These are phyloP conservation scores for Hypsizygus marmoreus DNA, from an alignment of 768 basidiomycete species.

Conservation along the genomic window DNA sequence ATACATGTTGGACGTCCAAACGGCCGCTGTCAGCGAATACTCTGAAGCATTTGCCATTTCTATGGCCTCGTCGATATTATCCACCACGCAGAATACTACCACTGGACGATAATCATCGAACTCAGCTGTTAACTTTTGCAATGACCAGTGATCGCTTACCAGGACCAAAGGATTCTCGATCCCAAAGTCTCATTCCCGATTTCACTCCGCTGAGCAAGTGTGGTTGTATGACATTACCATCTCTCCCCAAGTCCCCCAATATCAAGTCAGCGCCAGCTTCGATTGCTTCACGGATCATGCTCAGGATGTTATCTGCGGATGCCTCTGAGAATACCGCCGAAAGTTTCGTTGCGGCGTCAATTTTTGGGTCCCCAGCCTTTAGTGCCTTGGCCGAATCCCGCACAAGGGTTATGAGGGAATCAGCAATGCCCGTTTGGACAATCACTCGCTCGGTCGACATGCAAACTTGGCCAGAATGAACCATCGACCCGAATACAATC, in stretches of 20 bases:
- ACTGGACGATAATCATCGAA: too few species aligned
- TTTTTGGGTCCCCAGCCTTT: slow-evolving; percentile 39
- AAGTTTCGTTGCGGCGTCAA: slow-evolving; percentile 30
- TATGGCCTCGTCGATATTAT: slow-evolving; percentile 55
- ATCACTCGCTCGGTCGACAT: slow-evolving; percentile 64
- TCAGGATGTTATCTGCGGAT: slow-evolving; percentile 47
- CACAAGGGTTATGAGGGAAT: slow-evolving; percentile 36
- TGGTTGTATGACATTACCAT: slow-evolving; percentile 49
- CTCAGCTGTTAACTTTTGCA: neutral
- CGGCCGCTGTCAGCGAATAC: slow-evolving; percentile 50
- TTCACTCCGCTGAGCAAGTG: slow-evolving; percentile 51
- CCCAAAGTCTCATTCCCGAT: slow-evolving; percentile 54
- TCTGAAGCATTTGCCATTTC: slow-evolving; percentile 55
- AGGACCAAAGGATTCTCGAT: slow-evolving; percentile 64
- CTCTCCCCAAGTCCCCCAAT: slow-evolving; percentile 41
- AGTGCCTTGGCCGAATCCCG: slow-evolving; percentile 30
- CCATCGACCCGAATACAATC: slow-evolving; percentile 44
- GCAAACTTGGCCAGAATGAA: slow-evolving; percentile 57
- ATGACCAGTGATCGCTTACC: slow-evolving; percentile 28
- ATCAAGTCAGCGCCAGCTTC: slow-evolving; percentile 46
- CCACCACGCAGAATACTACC: slow-evolving; percentile 43
- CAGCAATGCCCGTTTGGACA: slow-evolving; percentile 42
- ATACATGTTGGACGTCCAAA: slow-evolving; percentile 54
- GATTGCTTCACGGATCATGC: slow-evolving; percentile 45
- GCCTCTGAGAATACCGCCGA: slow-evolving; percentile 44